Conservation (phyloP, 2,329 filamentous ascomycete genomes). For the Arthroderma sp. region DNA sequence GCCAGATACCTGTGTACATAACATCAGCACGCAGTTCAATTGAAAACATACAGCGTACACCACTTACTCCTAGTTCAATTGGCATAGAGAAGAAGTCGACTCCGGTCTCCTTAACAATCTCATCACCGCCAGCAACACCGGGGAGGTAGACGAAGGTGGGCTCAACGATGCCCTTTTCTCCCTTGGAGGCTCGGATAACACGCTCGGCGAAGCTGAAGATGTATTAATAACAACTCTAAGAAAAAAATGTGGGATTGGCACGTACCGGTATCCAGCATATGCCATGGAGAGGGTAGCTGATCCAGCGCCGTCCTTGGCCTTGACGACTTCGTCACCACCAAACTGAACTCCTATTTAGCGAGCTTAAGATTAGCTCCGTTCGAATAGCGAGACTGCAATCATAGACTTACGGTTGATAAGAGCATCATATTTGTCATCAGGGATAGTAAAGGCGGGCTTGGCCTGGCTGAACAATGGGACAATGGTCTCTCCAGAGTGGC, state of each 20-base stretch:
- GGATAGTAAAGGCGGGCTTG: constrained; percentile 64
- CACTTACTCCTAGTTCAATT: constrained; percentile 82
- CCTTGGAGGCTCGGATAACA: constrained; percentile 74
- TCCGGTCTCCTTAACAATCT: constrained; percentile 69
- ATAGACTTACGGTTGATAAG: constrained; percentile 61
- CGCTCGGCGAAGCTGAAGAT: constrained; percentile 71
- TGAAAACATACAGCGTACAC: background rate
- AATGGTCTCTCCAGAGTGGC: constrained; percentile 96
- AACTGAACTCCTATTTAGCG: constrained; percentile 60
- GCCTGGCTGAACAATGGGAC: constrained; percentile 93
- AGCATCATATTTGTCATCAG: constrained; percentile 76
- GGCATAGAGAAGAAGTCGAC: constrained; percentile 92
- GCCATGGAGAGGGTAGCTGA: constrained; percentile 92
- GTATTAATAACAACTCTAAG: constrained; percentile 8
- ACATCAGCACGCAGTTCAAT: background rate
- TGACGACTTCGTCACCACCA: constrained; percentile 91
- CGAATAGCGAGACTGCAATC: background rate
- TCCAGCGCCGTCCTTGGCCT: constrained; percentile 84
- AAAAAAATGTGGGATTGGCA: constrained; percentile 4
- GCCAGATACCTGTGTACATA: constrained; percentile 52
- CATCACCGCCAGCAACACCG: constrained; percentile 76
- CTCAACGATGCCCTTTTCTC: constrained; percentile 86
- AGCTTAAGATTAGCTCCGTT: constrained; percentile 1
- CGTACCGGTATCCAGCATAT: constrained; percentile 81
- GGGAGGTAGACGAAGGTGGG: constrained; percentile 92